Evolutionary conservation across 805 yeast genomes (phyloP).

Genomic region (Starmera caribaea): DNA sequence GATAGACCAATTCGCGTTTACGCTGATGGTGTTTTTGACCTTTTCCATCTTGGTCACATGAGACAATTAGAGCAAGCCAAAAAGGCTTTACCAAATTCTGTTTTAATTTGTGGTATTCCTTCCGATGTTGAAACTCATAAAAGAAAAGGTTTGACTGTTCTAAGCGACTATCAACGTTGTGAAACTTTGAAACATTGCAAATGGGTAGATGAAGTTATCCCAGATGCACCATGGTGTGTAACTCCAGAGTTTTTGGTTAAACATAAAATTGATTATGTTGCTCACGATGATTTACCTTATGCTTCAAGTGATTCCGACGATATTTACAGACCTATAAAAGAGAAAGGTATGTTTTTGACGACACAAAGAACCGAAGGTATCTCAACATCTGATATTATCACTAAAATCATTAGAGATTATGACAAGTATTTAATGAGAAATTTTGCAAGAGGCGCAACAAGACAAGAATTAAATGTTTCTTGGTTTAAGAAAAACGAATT

Average conservation of each 20-base stretch:
- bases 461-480: conserved; percentile 92
- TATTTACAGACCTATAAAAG: conserved; percentile 86
- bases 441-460: conserved; percentile 94
- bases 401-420: conserved; percentile 89
- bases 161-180: conserved; percentile 78
- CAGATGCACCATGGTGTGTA: conserved; percentile 93
- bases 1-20: conserved; percentile 88
- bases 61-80: conserved; percentile 95
- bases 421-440: conserved; percentile 95
- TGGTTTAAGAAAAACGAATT: conserved; percentile 97
- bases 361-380: conserved; percentile 97
- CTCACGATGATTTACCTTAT: conserved; percentile 95
- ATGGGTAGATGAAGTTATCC: conserved; percentile 97
- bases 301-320: conserved; percentile 86
- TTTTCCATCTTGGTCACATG: conserved; percentile 97
- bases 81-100: conserved; percentile 77
- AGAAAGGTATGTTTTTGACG: conserved; percentile 80
- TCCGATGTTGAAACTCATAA: conserved; percentile 85
- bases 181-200: conserved; percentile 89
- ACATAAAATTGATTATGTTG: conserved; percentile 89
- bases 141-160: conserved; percentile 86
- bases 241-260: conserved; percentile 68
- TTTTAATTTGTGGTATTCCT: conserved; percentile 86
- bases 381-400: conserved; percentile 91
- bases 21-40: conserved; percentile 97